phyloP scores from a whole-genome alignment of 2,329 filamentous ascomycete species.

The Trichoderma atrobrunneum region DNA sequence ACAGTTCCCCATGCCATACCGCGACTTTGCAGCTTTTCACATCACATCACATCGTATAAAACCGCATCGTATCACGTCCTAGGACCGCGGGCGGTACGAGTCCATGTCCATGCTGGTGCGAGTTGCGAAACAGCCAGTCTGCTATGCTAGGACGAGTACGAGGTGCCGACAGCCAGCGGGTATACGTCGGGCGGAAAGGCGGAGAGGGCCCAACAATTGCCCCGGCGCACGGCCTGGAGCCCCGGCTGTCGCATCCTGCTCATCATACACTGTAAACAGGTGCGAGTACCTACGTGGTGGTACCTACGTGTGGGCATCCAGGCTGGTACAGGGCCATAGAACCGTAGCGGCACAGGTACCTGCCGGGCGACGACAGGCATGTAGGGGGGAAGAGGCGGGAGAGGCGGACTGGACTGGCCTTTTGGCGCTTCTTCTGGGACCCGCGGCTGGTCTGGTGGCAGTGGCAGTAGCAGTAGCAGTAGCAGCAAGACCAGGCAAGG shows the following conservation, averaged over 20 bases:
- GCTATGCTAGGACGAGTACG: neutral
- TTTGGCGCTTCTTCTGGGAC: neutral
- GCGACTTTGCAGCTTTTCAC: neutral
- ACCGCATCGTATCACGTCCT: neutral
- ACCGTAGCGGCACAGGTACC: neutral
- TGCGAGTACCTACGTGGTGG: neutral
- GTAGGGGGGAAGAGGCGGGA: neutral
- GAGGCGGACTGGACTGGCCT: neutral
- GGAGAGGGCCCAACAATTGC: conserved; percentile 18
- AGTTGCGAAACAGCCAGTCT: neutral
- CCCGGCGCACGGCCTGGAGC: conserved; percentile 9
- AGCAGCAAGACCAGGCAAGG: neutral
- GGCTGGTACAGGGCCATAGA: neutral
- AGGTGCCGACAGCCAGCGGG: neutral
- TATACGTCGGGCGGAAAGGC: conserved; percentile 1
- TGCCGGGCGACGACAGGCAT: neutral
- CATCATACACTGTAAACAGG: neutral
- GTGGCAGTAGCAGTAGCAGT: neutral
- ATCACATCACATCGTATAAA: neutral
- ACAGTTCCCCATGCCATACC: neutral
- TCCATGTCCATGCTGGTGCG: neutral
- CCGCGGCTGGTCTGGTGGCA: neutral
- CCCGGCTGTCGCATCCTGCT: conserved; percentile 16
- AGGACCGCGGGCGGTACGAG: neutral
- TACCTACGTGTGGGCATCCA: neutral